Percentiles rank a stretch among this genome's conserved stretches.
Evolutionary conservation across 257 asterid genomes (phyloP).

Genomic region (Thymus quinquecostatus): DNA sequence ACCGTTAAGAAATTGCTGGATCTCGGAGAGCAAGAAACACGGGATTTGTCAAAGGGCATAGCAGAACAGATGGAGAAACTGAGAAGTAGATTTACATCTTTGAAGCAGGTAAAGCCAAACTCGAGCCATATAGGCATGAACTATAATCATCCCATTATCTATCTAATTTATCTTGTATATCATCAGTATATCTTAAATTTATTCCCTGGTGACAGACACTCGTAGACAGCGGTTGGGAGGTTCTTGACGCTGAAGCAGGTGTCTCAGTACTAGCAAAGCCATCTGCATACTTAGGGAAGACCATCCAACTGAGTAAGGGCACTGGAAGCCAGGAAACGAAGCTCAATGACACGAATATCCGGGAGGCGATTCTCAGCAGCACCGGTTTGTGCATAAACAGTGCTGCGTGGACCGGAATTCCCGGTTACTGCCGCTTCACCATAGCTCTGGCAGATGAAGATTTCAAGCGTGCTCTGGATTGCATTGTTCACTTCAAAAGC

Average conservation of each 20-base stretch:
- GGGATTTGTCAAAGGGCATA: constrained; percentile 52
- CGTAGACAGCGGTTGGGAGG: constrained; percentile 85
- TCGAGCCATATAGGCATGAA: too few species aligned
- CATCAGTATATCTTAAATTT: neutral
- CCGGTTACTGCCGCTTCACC: constrained; percentile 90
- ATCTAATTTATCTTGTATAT: neutral
- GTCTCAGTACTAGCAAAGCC: constrained; percentile 85
- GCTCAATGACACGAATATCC: constrained; percentile 78
- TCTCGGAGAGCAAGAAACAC: constrained; percentile 58
- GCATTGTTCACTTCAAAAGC: constrained; percentile 73
- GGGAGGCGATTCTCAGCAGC: constrained; percentile 73
- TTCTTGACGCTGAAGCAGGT: constrained; percentile 79
- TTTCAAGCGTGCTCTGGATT: constrained; percentile 73
- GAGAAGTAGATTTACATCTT: constrained; percentile 63
- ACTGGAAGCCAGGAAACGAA: constrained; percentile 43
- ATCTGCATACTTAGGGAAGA: constrained; percentile 70
- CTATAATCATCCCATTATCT: too few species aligned
- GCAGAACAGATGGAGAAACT: constrained; percentile 64
- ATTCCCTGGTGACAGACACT: constrained; percentile 53
- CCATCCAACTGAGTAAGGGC: constrained; percentile 45
- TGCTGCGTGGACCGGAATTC: constrained; percentile 86
- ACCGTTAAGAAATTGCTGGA: constrained; percentile 82
- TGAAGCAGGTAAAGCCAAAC: constrained; percentile 69
- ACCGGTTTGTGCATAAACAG: constrained; percentile 95
- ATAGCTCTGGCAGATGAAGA: constrained; percentile 74